Conservation (phyloP, 2,329 filamentous ascomycete genomes). For the Trichoderma sp. region DNA sequence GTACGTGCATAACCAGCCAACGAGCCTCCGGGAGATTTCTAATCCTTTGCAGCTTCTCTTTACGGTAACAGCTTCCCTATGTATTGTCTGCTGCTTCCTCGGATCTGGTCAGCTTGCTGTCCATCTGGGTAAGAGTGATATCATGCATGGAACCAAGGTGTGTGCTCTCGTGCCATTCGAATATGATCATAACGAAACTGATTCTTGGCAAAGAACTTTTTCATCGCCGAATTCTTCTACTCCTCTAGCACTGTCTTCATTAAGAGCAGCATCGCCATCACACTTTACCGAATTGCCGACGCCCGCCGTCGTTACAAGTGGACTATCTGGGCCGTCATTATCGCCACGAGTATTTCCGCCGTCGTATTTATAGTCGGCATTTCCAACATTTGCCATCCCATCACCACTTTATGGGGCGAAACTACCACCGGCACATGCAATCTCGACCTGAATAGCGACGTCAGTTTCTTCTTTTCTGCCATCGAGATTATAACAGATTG, state of each 20-base stretch:
- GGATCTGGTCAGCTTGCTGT: slow-evolving; percentile 16
- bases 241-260: slow-evolving; percentile 19
- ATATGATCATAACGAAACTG: neutral
- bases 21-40: neutral
- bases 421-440: slow-evolving; percentile 15
- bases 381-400: slow-evolving; percentile 23
- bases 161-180: neutral
- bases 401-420: slow-evolving; percentile 18
- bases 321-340: slow-evolving; percentile 15
- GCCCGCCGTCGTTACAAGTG: slow-evolving; percentile 13
- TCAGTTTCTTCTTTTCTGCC: slow-evolving; percentile 21
- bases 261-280: slow-evolving; percentile 15
- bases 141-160: slow-evolving; percentile 21
- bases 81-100: slow-evolving; percentile 14
- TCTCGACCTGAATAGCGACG: slow-evolving; percentile 12
- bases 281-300: slow-evolving; percentile 16
- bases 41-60: slow-evolving; percentile 20
- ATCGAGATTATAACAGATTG: slow-evolving; percentile 17
- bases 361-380: slow-evolving; percentile 19
- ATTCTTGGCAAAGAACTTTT: slow-evolving; percentile 11
- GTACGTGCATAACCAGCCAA: neutral
- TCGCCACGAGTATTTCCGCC: slow-evolving; percentile 15
- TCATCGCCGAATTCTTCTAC: slow-evolving; percentile 19
- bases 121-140: neutral
- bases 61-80: slow-evolving; percentile 10